These are phyloP conservation scores for Hypoxylon sp. DNA, from an alignment of 2,329 filamentous ascomycete genomes.

Conservation along the genomic window DNA sequence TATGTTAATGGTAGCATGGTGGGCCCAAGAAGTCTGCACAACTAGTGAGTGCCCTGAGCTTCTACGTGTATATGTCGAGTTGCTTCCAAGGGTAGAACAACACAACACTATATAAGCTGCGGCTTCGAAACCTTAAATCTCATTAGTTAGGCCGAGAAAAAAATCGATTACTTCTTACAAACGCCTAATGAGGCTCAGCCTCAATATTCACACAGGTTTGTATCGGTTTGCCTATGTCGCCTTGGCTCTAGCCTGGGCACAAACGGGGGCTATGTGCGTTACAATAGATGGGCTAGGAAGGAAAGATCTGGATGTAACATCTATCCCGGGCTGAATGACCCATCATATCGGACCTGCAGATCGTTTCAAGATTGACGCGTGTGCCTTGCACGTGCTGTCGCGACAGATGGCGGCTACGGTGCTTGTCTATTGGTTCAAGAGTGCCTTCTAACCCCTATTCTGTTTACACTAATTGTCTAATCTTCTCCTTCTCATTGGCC, in stretches of 20 bases:
- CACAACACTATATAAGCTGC: background rate
- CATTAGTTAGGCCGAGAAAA: background rate
- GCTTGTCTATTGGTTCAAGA: background rate
- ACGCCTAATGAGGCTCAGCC: background rate
- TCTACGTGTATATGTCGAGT: background rate
- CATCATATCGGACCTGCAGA: conserved; percentile 7
- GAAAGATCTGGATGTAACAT: conserved; percentile 1
- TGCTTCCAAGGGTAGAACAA: background rate
- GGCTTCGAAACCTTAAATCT: conserved; percentile 1
- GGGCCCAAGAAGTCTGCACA: background rate
- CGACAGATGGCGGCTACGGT: background rate
- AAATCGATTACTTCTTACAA: conserved; percentile 1
- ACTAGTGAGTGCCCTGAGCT: background rate
- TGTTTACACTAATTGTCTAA: background rate
- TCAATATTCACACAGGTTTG: background rate
- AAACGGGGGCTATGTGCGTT: background rate
- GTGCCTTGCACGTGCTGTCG: background rate
- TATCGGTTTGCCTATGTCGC: background rate
- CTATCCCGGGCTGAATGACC: conserved; percentile 4
- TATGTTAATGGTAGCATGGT: conserved; percentile 9
- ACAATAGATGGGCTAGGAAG: background rate
- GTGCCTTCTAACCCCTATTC: background rate
- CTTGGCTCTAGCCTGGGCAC: conserved; percentile 2
- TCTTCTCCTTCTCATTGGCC: background rate
- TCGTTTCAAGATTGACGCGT: conserved; percentile 7